phyloP scores from a whole-genome alignment of 768 basidiomycete genomes.

The Termitomyces sp. region DNA sequence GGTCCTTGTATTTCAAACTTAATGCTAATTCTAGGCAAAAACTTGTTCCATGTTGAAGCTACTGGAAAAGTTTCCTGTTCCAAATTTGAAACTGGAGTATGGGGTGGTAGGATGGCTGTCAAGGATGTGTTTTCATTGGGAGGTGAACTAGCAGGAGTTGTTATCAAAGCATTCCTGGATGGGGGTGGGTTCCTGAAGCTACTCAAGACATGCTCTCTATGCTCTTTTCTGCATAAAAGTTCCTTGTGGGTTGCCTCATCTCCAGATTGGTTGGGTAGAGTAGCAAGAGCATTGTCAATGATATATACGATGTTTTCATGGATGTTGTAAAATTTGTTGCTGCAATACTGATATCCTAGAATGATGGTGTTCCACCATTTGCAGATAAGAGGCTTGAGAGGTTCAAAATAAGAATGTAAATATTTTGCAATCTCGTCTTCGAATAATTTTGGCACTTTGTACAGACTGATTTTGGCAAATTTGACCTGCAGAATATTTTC shows the following conservation, averaged over 20 bases:
- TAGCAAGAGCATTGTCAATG: not conserved
- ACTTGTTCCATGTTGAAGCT: too few relatives aligned
- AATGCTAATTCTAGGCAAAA: too few relatives aligned
- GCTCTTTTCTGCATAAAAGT: not conserved
- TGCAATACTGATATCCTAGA: not conserved
- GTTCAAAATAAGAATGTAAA: not conserved
- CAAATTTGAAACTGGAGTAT: too few relatives aligned
- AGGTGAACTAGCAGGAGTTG: not conserved
- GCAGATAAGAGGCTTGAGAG: not conserved
- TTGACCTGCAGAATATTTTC: not conserved
- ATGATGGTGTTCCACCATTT: not conserved
- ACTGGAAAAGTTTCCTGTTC: too few relatives aligned
- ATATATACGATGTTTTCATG: not conserved
- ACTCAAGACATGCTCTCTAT: not conserved
- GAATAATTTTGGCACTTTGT: not conserved
- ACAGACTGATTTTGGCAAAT: not conserved
- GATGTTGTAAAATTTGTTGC: conserved; percentile 4
- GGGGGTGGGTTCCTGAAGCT: not conserved
- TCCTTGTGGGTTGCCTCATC: not conserved
- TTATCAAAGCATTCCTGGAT: not conserved
- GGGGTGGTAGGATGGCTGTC: too few relatives aligned
- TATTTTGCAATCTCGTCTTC: not conserved
- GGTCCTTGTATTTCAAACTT: too few relatives aligned
- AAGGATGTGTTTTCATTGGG: not conserved
- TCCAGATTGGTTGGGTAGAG: not conserved